Percentiles rank a stretch among this genome's conserved stretches.
phyloP scores from a whole-genome alignment of 768 basidiomycete genomes.

The Trametes punicea region DNA sequence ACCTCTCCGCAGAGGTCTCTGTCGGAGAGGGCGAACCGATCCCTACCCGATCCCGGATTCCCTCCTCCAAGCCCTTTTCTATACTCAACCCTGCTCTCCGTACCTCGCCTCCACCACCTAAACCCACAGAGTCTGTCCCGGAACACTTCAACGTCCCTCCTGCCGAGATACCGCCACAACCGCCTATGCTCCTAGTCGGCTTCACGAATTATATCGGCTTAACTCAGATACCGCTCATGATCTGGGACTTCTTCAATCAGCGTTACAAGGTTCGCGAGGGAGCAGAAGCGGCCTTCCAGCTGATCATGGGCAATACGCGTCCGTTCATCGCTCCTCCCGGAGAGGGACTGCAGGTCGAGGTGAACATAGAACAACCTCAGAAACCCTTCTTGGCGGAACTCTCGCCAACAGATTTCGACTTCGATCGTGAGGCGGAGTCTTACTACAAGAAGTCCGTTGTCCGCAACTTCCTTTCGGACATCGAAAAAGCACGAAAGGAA shows the following conservation, averaged over 20 bases:
- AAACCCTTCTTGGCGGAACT: slow-evolving; percentile 20
- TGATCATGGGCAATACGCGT: slow-evolving; percentile 63
- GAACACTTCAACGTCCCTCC: slow-evolving; percentile 47
- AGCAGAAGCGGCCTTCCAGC: slow-evolving; percentile 73
- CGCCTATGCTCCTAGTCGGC: slow-evolving; percentile 75
- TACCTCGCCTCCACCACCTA: slow-evolving; percentile 22
- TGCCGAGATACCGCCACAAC: slow-evolving; percentile 59
- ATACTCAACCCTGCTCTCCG: slow-evolving; percentile 28
- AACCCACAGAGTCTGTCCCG: slow-evolving; percentile 24
- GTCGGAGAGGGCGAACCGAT: slow-evolving; percentile 39
- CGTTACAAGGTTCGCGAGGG: slow-evolving; percentile 77
- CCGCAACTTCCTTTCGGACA: slow-evolving; percentile 46
- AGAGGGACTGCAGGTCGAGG: slow-evolving; percentile 22
- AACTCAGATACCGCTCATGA: slow-evolving; percentile 82
- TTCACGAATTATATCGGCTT: slow-evolving; percentile 79
- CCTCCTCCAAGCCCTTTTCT: slow-evolving; percentile 31
- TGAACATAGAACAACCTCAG: slow-evolving; percentile 26
- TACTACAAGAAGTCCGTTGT: slow-evolving; percentile 66
- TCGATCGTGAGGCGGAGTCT: slow-evolving; percentile 61
- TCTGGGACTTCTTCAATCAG: slow-evolving; percentile 91
- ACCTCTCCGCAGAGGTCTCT: slow-evolving; percentile 25
- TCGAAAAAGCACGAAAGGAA: slow-evolving; percentile 64
- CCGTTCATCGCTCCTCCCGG: slow-evolving; percentile 43
- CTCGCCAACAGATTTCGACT: slow-evolving; percentile 61
- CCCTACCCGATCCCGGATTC: slow-evolving; percentile 39